phyloP scores from a whole-genome alignment of 2,329 filamentous ascomycete genomes.

The Alternaria sp. region DNA sequence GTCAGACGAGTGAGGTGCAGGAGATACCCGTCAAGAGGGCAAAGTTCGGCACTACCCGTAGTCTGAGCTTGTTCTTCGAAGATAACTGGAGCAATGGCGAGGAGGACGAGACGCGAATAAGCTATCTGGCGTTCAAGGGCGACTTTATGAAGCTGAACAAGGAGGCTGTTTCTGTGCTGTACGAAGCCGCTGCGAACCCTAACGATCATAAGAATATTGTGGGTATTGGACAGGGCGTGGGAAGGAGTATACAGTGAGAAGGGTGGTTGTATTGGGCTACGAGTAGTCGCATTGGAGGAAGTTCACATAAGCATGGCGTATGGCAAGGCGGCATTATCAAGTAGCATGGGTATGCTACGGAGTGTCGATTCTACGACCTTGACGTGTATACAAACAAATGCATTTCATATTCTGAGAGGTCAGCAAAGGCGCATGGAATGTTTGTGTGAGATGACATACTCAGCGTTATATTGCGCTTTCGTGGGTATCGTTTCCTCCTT shows the following conservation, averaged over 20 bases:
- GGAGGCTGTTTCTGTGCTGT: constrained; percentile 84
- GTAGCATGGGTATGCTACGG: not conserved
- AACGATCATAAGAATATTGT: constrained; percentile 72
- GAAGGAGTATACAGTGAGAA: constrained; percentile 42
- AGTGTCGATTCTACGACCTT: not conserved
- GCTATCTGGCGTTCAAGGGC: constrained; percentile 90
- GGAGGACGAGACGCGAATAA: constrained; percentile 78
- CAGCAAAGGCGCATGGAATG: constrained; percentile 11
- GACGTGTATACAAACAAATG: not conserved
- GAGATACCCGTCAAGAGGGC: constrained; percentile 89
- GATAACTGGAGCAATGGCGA: constrained; percentile 83
- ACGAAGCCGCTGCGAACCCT: constrained; percentile 93
- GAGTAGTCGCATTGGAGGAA: not conserved
- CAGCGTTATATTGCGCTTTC: constrained; percentile 17
- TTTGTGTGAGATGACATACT: constrained; percentile 23
- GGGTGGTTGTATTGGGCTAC: not conserved
- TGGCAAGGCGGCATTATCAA: not conserved
- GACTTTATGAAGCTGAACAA: constrained; percentile 88
- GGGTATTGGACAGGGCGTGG: constrained; percentile 47
- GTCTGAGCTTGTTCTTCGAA: constrained; percentile 83
- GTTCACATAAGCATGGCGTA: not conserved
- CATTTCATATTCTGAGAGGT: constrained; percentile 17
- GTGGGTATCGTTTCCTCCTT: constrained; percentile 24
- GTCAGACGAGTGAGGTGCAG: constrained; percentile 80
- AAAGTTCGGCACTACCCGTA: constrained; percentile 84